Evolutionary conservation across 495 filamentous ascomycete species (phyloP), one percentile per base, ranked within the genome.

Genomic region (Lichina pygmaea): DNA sequence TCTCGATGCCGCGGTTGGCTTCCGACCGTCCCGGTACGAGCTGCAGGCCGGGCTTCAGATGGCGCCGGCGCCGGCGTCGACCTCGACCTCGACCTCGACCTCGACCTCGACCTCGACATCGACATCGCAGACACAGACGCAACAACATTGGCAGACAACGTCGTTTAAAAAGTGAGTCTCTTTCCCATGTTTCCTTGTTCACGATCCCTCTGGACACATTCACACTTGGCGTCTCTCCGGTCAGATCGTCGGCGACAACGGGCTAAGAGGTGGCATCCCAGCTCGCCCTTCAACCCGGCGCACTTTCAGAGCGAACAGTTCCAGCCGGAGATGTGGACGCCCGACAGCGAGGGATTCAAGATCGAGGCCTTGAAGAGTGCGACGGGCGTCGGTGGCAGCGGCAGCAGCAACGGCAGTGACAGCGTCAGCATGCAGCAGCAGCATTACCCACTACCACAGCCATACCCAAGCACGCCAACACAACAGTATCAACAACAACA

Each of bases 231-330:
- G 6, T 39, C 13, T 39, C 36, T 11, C 3, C 36, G 36, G 36
- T 11, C 13, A 11, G 2, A 39, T 39, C 36, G 11, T 11, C 36
- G 10, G 36, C 2, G 10, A 15, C 13, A 15, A 7, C 68, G 70
- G 49, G 64, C 64, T 71, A 70, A 33, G 4, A 24, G 2, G 24
- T 24, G 24, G 2, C 24, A 24, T 15, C 34, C 36, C 49, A 77
- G 71, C 50, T 67, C 64, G 24, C 77, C 81, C 24, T 86, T 80
- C 59, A 86, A 86, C 52, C 73, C 73, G 43, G 79, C 79, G 3
- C 82, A 91, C 59, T 86, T 78, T 59, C 75, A 78, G 50, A 86
- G 85, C 53, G 66, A 75, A 45, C 77, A 86, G 52, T 91, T 91
- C 51, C 81, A 86, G 51, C 82, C 82, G 0, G 73, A 78, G 52